phyloP scores from a whole-genome alignment of 768 basidiomycete species.

The Amanita rimosa region DNA sequence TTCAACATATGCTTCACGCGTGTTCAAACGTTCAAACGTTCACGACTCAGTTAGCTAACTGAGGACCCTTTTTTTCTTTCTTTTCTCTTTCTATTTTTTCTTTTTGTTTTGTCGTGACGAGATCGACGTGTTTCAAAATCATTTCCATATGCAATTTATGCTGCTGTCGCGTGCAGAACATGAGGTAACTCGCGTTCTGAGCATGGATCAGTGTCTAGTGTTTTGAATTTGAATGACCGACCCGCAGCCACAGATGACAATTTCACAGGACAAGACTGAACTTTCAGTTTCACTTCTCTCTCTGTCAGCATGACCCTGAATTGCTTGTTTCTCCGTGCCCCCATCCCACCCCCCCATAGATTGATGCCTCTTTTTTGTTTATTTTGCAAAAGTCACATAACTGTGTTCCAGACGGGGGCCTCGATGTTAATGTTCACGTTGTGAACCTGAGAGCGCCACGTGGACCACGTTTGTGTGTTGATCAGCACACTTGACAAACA shows the following conservation, averaged over 20 bases:
- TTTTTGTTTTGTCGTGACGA: no score
- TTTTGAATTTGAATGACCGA: not conserved
- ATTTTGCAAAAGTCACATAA: not conserved
- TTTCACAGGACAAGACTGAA: no score
- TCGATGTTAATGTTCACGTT: no score
- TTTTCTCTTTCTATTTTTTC: not conserved
- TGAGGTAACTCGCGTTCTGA: slow-evolving; percentile 4
- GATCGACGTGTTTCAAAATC: not conserved
- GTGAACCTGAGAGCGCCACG: no score
- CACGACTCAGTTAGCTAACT: no score
- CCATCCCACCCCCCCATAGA: no score
- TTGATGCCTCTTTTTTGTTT: no score
- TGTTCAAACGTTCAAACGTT: not conserved
- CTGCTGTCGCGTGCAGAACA: slow-evolving; percentile 3
- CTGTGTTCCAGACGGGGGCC: not conserved
- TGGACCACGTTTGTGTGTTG: not conserved
- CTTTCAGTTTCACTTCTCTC: not conserved
- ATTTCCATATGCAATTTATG: not conserved
- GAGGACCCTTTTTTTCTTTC: not conserved
- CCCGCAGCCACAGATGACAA: not conserved
- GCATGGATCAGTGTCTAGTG: not conserved
- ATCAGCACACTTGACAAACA: not conserved
- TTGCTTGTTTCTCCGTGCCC: not conserved
- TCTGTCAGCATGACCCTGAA: not conserved
- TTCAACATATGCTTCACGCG: slow-evolving; percentile 2